Evolutionary conservation across 257 asterid species (phyloP).

Genomic region (Salvia miltiorrhiza): DNA sequence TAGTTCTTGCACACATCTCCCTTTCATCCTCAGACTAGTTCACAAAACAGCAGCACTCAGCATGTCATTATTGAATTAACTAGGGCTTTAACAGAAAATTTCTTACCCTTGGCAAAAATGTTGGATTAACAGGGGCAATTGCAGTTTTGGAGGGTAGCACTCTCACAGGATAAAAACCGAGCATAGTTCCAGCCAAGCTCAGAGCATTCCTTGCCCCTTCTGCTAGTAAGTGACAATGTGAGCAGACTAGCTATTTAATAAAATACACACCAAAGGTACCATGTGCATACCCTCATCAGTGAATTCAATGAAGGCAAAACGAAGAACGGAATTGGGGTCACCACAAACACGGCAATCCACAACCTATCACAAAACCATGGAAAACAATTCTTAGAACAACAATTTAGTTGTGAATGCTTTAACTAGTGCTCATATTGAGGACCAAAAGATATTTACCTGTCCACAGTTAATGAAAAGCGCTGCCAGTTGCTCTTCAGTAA

Average conservation of each 20-base stretch:
- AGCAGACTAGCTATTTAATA: neutral
- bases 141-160: slow-evolving; percentile 83
- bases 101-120: slow-evolving; percentile 69
- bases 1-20: slow-evolving; percentile 87
- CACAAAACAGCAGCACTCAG: slow-evolving; percentile 18
- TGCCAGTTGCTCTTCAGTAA: slow-evolving; percentile 78
- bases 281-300: slow-evolving; percentile 59
- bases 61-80: neutral
- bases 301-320: slow-evolving; percentile 68
- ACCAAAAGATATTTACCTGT: slow-evolving; percentile 36
- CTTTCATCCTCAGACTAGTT: slow-evolving; percentile 81
- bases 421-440: slow-evolving; percentile 2
- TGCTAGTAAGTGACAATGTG: slow-evolving; percentile 30
- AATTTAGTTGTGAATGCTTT: neutral
- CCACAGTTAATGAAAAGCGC: slow-evolving; percentile 61
- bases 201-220: slow-evolving; percentile 73
- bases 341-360: slow-evolving; percentile 85
- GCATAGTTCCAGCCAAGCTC: slow-evolving; percentile 73
- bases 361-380: slow-evolving; percentile 38
- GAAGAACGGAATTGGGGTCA: slow-evolving; percentile 79
- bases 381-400: neutral
- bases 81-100: neutral
- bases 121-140: slow-evolving; percentile 75
- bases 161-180: slow-evolving; percentile 71
- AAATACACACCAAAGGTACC: neutral